phyloP scores from a whole-genome alignment of 495 filamentous ascomycete genomes.

The Aspergillus hancockii region DNA sequence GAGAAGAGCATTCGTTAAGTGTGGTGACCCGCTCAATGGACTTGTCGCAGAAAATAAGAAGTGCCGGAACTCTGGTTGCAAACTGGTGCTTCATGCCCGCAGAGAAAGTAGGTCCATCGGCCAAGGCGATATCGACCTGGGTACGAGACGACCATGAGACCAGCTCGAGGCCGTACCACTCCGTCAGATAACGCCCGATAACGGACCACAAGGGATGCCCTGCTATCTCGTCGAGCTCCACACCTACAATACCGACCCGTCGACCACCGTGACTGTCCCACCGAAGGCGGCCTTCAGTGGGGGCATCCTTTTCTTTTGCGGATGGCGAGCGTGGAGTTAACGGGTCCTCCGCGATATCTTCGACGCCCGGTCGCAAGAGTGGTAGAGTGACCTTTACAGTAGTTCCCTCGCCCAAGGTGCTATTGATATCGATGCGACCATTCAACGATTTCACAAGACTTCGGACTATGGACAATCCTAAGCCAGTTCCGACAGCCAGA shows the following conservation, averaged over 20 bases:
- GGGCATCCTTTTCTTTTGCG: slow-evolving; percentile 23
- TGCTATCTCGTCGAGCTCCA: slow-evolving; percentile 22
- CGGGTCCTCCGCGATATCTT: slow-evolving; percentile 26
- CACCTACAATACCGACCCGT: slow-evolving; percentile 35
- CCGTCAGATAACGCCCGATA: slow-evolving; percentile 34
- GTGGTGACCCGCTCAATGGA: slow-evolving; percentile 33
- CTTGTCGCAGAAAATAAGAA: slow-evolving; percentile 41
- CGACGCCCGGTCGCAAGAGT: slow-evolving; percentile 33
- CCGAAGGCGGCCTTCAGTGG: slow-evolving; percentile 29
- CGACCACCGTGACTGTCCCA: slow-evolving; percentile 28
- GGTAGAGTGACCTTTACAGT: slow-evolving; percentile 52
- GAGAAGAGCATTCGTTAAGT: slow-evolving; percentile 31
- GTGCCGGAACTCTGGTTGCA: slow-evolving; percentile 20
- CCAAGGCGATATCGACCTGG: slow-evolving; percentile 41
- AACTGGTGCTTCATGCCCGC: slow-evolving; percentile 15
- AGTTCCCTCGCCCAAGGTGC: slow-evolving; percentile 51
- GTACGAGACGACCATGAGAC: slow-evolving; percentile 35
- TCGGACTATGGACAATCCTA: slow-evolving; percentile 56
- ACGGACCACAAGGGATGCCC: slow-evolving; percentile 24
- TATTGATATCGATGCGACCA: slow-evolving; percentile 54
- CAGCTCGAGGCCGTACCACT: slow-evolving; percentile 49
- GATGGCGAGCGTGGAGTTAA: slow-evolving; percentile 19
- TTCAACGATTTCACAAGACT: slow-evolving; percentile 55
- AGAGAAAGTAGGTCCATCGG: slow-evolving; percentile 38
- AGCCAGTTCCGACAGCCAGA: slow-evolving; percentile 54